Percentiles rank a stretch among this genome's conserved stretches.
phyloP scores from a whole-genome alignment of 202 grass and related monocot species.

The Setaria italica region DNA sequence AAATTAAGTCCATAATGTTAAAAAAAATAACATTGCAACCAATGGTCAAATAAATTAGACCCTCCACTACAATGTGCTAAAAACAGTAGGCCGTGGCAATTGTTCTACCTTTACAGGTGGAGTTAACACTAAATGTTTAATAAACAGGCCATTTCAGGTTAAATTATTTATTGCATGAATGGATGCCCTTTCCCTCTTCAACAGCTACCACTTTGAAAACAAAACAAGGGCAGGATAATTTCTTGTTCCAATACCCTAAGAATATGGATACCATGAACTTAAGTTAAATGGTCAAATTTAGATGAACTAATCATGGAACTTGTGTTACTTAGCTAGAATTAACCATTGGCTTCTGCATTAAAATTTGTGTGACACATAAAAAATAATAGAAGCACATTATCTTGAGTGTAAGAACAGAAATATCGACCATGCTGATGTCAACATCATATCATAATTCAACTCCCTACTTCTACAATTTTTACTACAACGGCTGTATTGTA shows the following conservation, averaged over 20 bases:
- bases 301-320: slow-evolving; percentile 22
- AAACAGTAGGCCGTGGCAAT: not conserved
- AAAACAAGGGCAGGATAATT: not conserved
- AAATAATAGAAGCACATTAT: not conserved
- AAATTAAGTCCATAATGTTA: slow-evolving; percentile 9
- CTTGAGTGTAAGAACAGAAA: not conserved
- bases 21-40: not conserved
- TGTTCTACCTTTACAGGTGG: not conserved
- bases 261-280: slow-evolving; percentile 11
- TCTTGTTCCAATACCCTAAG: not conserved
- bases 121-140: not conserved
- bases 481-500: not conserved
- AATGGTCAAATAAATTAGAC: slow-evolving; percentile 16
- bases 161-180: not conserved
- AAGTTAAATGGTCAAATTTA: not conserved
- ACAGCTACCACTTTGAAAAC: not conserved
- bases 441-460: not conserved
- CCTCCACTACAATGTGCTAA: not conserved
- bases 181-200: not conserved
- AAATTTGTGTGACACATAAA: not conserved
- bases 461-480: slow-evolving; percentile 13
- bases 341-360: not conserved
- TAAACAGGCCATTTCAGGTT: not conserved
- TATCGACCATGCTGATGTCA: not conserved
- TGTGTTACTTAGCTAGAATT: not conserved